These are phyloP conservation scores for Lizonia empirigonia DNA, from an alignment of 2,329 filamentous ascomycete species.

Conservation along the genomic window DNA sequence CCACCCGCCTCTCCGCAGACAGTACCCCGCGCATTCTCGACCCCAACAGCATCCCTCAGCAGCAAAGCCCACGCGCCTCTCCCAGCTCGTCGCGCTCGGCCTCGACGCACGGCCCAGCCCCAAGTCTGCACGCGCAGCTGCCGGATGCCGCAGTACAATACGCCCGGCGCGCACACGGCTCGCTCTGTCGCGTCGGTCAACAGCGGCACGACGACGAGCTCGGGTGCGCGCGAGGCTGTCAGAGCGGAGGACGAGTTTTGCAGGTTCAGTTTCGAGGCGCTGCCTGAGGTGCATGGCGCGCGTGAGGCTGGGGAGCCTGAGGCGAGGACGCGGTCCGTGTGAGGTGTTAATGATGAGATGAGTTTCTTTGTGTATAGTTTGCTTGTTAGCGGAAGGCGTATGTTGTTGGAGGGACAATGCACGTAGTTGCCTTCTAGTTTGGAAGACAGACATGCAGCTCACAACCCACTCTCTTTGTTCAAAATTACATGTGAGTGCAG, in stretches of 20 bases:
- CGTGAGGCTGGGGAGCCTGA: not conserved
- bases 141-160: not conserved
- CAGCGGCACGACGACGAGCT: conserved; percentile 14
- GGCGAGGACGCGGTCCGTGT: not conserved
- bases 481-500: no score
- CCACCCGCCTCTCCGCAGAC: conserved; percentile 12
- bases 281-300: conserved; percentile 2
- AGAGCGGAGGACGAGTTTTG: conserved; percentile 27
- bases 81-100: not conserved
- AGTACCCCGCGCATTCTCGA: conserved; percentile 20
- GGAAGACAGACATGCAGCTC: no score
- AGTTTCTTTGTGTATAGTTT: conserved; percentile 2
- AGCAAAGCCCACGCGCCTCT: not conserved
- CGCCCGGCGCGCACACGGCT: no score
- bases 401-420: no score
- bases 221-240: conserved; percentile 17
- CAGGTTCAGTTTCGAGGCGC: conserved; percentile 29
- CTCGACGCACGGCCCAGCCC: not conserved
- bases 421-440: no score
- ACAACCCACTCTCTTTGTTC: no score
- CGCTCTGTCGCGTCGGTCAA: no score
- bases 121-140: conserved; percentile 2
- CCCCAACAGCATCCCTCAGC: conserved; percentile 14
- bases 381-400: not conserved
- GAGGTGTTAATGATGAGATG: not conserved